Evolutionary conservation across 352 stramenopile genomes (phyloP).

Genomic region (Pythium monospermum): DNA sequence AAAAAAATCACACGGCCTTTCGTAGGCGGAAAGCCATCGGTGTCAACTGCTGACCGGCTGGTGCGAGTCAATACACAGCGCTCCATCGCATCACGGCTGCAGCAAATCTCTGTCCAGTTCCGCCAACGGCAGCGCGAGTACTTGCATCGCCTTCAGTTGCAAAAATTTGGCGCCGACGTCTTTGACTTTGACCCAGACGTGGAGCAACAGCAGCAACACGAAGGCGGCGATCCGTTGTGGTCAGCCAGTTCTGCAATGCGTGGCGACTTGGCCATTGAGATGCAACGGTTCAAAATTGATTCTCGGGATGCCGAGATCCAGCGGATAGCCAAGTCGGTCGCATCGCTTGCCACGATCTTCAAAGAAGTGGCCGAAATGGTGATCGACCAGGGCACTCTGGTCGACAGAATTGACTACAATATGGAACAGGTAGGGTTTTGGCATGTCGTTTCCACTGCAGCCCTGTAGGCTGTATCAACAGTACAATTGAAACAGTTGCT

Average conservation of each 20-base stretch:
- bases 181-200: slow-evolving; percentile 42
- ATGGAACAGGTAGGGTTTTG: slow-evolving; percentile 76
- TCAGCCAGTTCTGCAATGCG: too few relatives aligned
- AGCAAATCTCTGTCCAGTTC: slow-evolving; percentile 60
- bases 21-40: slow-evolving; percentile 34
- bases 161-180: slow-evolving; percentile 66
- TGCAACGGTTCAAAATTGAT: slow-evolving; percentile 41
- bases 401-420: slow-evolving; percentile 88
- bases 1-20: slow-evolving; percentile 67
- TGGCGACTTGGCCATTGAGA: slow-evolving; percentile 26
- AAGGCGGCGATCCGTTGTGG: neutral
- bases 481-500: too few relatives aligned
- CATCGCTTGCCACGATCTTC: slow-evolving; percentile 63
- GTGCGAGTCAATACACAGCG: slow-evolving; percentile 69
- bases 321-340: slow-evolving; percentile 66
- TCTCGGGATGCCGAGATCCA: slow-evolving; percentile 73
- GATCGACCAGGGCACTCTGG: slow-evolving; percentile 74
- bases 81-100: slow-evolving; percentile 49
- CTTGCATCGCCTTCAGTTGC: slow-evolving; percentile 57
- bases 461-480: too few relatives aligned
- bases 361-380: slow-evolving; percentile 80
- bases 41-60: slow-evolving; percentile 45
- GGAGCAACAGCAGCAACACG: neutral
- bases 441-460: too few relatives aligned
- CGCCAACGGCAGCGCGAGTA: slow-evolving; percentile 69